phyloP scores from a whole-genome alignment of 495 filamentous ascomycete genomes.

The Elasticomyces elasticus region DNA sequence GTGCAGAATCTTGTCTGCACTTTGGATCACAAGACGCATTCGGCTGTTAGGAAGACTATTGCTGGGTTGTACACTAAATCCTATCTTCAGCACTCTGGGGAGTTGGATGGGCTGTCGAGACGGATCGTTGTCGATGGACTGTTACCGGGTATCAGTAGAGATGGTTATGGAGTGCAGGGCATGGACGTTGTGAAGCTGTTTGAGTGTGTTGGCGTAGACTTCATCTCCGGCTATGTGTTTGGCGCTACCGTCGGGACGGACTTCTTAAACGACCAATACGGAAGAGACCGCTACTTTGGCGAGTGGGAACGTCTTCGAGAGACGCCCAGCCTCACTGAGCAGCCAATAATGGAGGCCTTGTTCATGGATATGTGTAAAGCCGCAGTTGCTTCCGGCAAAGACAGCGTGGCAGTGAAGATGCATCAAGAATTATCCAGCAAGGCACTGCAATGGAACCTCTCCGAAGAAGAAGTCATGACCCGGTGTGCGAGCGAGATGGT shows the following conservation, averaged over 20 bases:
- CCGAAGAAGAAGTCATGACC: conserved; percentile 1
- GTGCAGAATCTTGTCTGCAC: conserved; percentile 33
- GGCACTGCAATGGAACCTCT: too few relatives aligned
- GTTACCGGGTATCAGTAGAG: too few relatives aligned
- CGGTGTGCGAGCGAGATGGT: conserved; percentile 44
- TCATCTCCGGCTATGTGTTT: conserved; percentile 39
- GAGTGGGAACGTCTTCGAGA: background rate
- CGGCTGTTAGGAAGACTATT: conserved; percentile 54
- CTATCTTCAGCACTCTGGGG: conserved; percentile 50
- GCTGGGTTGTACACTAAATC: conserved; percentile 69
- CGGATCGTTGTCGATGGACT: conserved; percentile 53
- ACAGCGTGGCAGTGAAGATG: too few relatives aligned
- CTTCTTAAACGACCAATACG: too few relatives aligned
- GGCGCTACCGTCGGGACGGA: too few relatives aligned
- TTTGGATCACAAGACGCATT: conserved; percentile 41
- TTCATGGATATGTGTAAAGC: too few relatives aligned
- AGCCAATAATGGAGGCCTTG: background rate
- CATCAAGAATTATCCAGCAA: too few relatives aligned
- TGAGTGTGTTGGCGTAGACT: conserved; percentile 33
- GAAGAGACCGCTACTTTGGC: conserved; percentile 1
- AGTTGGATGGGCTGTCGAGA: conserved; percentile 49
- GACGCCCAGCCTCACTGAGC: background rate
- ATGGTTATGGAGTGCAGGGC: conserved; percentile 26
- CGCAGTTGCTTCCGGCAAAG: too few relatives aligned
- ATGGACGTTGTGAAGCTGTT: conserved; percentile 31